Conservation (phyloP, 495 filamentous ascomycete genomes). For the Cairneyella variabilis region DNA sequence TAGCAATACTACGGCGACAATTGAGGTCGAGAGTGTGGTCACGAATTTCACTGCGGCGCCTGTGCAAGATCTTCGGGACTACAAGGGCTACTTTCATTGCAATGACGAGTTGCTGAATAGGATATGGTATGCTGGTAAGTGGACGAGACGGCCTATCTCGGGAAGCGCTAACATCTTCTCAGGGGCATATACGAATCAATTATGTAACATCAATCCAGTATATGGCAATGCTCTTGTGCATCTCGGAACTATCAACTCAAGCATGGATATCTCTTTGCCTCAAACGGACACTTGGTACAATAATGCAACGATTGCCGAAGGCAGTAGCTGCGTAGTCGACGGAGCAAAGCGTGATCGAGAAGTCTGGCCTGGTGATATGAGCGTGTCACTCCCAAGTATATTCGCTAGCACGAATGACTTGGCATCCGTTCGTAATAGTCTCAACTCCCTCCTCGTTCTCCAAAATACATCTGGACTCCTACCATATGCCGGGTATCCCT, state of each 20-base stretch:
- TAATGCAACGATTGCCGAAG: constrained; percentile 7
- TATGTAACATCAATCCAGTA: constrained; percentile 9
- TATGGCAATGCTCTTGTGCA: constrained; percentile 9
- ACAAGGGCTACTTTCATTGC: constrained; percentile 58
- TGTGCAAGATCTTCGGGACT: constrained; percentile 37
- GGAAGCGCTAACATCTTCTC: no score
- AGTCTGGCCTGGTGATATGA: constrained; percentile 58
- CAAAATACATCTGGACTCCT: constrained; percentile 2
- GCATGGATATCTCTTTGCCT: not conserved
- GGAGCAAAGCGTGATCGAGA: constrained; percentile 54
- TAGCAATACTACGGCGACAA: constrained; percentile 25
- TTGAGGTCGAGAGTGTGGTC: constrained; percentile 37
- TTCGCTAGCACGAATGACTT: constrained; percentile 56
- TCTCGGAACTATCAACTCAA: constrained; percentile 1
- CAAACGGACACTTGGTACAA: constrained; percentile 7
- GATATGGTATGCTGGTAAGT: constrained; percentile 52
- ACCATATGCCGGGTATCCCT: constrained; percentile 7
- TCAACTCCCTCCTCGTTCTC: constrained; percentile 30
- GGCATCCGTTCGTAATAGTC: constrained; percentile 54
- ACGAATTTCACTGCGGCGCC: constrained; percentile 54
- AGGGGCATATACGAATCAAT: constrained; percentile 56
- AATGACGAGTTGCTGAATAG: constrained; percentile 53
- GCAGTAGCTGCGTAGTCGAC: constrained; percentile 37
- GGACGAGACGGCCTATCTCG: no score
- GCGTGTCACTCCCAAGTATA: constrained; percentile 48